These are phyloP conservation scores for Hanseniaspora uvarum DNA, from an alignment of 1,139 yeast species.

Conservation along the genomic window DNA sequence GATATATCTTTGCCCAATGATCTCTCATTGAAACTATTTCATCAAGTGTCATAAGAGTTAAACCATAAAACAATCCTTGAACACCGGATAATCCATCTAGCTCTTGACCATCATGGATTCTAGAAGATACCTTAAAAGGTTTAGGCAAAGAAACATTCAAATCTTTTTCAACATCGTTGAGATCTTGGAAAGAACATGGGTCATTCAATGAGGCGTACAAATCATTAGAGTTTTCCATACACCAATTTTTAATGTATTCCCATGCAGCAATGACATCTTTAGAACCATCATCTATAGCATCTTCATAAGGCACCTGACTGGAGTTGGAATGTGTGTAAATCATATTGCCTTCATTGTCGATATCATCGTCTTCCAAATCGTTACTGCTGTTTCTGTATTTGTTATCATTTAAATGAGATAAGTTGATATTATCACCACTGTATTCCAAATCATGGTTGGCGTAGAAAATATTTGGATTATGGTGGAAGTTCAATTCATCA, in stretches of 20 bases:
- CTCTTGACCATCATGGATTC: constrained; percentile 62
- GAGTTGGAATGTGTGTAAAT: constrained; percentile 5
- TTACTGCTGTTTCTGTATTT: constrained; percentile 20
- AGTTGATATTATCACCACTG: constrained; percentile 19
- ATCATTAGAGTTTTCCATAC: constrained; percentile 46
- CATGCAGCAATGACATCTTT: constrained; percentile 57
- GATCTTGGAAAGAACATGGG: constrained; percentile 55
- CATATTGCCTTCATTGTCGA: constrained; percentile 15
- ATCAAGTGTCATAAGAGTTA: constrained; percentile 54
- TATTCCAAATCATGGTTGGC: constrained; percentile 16
- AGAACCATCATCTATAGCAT: constrained; percentile 41
- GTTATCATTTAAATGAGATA: constrained; percentile 18
- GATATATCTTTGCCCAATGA: constrained; percentile 58
- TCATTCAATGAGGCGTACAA: constrained; percentile 47
- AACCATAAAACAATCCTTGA: constrained; percentile 54
- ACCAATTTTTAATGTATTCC: constrained; percentile 60
- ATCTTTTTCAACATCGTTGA: constrained; percentile 56
- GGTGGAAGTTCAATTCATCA: constrained; percentile 9
- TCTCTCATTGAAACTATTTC: constrained; percentile 55
- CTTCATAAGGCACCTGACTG: constrained; percentile 15
- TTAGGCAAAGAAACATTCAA: constrained; percentile 48
- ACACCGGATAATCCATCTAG: constrained; percentile 42
- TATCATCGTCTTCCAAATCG: constrained; percentile 17
- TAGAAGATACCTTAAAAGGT: constrained; percentile 49
- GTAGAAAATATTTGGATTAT: constrained; percentile 10